Conservation (phyloP, 2,329 filamentous ascomycete species). For the Nothopassalora personata region DNA sequence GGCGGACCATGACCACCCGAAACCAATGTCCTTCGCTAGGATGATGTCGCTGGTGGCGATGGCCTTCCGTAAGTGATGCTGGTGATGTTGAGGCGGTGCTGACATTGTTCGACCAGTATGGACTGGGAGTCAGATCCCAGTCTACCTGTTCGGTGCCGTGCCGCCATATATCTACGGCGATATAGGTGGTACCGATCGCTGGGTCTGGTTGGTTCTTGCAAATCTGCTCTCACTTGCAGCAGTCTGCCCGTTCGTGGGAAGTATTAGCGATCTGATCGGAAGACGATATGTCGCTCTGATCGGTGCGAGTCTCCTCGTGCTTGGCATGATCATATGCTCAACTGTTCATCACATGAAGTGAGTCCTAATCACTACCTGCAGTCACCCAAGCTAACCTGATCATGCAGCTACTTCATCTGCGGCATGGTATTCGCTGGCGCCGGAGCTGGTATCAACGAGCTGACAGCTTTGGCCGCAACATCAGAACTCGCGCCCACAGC, state of each 20-base stretch:
- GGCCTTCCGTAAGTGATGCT: constrained; percentile 41
- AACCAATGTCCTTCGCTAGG: constrained; percentile 43
- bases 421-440: constrained; percentile 57
- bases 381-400: background rate
- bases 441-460: constrained; percentile 62
- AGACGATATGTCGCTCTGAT: constrained; percentile 55
- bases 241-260: constrained; percentile 60
- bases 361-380: constrained; percentile 15
- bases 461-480: constrained; percentile 63
- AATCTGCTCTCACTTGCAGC: constrained; percentile 53
- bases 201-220: constrained; percentile 44
- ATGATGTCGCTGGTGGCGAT: constrained; percentile 54
- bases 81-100: background rate
- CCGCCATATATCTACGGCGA: constrained; percentile 21
- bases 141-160: constrained; percentile 41
- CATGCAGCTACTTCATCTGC: constrained; percentile 49
- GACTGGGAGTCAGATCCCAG: constrained; percentile 57
- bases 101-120: constrained; percentile 37
- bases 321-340: constrained; percentile 54
- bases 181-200: constrained; percentile 19
- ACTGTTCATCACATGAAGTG: constrained; percentile 54
- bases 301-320: constrained; percentile 49
- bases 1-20: constrained; percentile 36
- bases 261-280: constrained; percentile 58
- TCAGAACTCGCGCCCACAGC: constrained; percentile 62